Evolutionary conservation across 164 flowering plant genomes (phyloP), one percentile per base, ranked within the genome.

Genomic region (Magnolia sinica): DNA sequence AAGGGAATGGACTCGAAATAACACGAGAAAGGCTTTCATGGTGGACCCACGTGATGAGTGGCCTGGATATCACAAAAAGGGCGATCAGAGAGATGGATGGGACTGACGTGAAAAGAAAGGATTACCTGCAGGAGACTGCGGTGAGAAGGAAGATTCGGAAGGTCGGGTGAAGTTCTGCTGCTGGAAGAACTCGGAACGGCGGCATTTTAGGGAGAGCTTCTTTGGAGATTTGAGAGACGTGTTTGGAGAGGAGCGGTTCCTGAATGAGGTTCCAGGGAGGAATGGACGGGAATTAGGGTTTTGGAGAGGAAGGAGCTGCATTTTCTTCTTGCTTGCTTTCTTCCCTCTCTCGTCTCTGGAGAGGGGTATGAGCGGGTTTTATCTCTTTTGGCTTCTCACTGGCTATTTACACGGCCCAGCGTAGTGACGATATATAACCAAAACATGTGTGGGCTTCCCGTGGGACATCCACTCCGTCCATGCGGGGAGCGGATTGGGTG

Each of bases 131-230:
- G 31, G 45, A 68, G 71, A 68, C 29, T 65, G 24, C 9, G 24
- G 68, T 7, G 71, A 31, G 6, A 24, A 27, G 10, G 71, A 68
- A 68, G 29, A 10, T 7, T 31, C 71, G 19, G 50, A 27, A 29
- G 71, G 71, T 13, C 20, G 29, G 50, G 71, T 6, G n/a, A 68
- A 68, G 16, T 29, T 24, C 71, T 68, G 71, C 71, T 68, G 50
- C 71, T 68, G 50, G 6, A 20, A 22, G 71, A 68, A 68, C n/a
- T 24, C 29, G n/a, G 29, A 29, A 31, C 45, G 18, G 50, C 71
- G 71, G 71, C 50, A 31, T 68, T 31, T 5, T 7, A 68, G 7
- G 20, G 50, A 65, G 24, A 23, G 29, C 5, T 20, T 20, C 13
- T 23, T 68, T 11, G 50, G n/a, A 18, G 50, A 6, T 29, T 24